Conservation (phyloP, 139 green algal genomes). For the Deuterostichococcus epilithicus region DNA sequence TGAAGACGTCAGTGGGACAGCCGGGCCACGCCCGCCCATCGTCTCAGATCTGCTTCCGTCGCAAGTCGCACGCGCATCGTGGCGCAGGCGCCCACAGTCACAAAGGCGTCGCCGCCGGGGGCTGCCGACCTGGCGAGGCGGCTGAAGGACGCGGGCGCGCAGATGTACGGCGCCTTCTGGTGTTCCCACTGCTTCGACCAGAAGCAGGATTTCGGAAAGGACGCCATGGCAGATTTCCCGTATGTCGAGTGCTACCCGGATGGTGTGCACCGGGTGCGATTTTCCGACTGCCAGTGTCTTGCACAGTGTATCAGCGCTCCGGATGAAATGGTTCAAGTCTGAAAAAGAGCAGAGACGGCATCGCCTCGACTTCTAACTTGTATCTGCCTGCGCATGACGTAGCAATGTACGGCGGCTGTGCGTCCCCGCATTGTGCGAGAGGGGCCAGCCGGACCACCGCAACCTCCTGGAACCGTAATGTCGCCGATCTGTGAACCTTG, state of each 20-base stretch:
- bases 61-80: neutral
- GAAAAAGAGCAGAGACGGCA: no score
- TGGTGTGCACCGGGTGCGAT: constrained; percentile 69
- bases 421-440: no score
- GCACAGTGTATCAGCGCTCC: no score
- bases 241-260: constrained; percentile 99
- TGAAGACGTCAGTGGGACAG: neutral
- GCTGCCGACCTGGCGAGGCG: constrained; percentile 52
- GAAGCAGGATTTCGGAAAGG: constrained; percentile 81
- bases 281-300: no score
- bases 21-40: no score
- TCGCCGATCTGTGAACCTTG: neutral
- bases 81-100: constrained; percentile 35
- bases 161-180: constrained; percentile 99
- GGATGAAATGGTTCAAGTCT: no score
- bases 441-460: no score
- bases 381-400: no score
- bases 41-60: no score
- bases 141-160: constrained; percentile 69
- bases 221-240: constrained; percentile 81
- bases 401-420: no score
- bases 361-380: no score
- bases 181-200: constrained; percentile 96
- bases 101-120: neutral
- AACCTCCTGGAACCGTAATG: no score